phyloP scores from a whole-genome alignment of 139 green algal species.

The Pedinophyceae sp. region DNA sequence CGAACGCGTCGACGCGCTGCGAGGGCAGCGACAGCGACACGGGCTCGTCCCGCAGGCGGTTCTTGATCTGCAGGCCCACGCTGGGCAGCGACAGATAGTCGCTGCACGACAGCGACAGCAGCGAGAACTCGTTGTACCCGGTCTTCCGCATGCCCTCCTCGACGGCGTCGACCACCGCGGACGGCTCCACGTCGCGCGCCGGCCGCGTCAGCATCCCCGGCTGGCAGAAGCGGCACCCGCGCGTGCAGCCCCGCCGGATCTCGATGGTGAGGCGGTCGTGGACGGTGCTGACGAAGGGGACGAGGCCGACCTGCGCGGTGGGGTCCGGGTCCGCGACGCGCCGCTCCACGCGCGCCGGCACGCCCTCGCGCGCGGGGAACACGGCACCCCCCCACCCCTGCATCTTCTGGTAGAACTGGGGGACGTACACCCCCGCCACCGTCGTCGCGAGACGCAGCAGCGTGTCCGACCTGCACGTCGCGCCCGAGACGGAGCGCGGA shows the following conservation, averaged over 20 bases:
- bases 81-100: slow-evolving; percentile 47
- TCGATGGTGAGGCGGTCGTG: slow-evolving; percentile 56
- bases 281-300: slow-evolving; percentile 49
- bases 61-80: slow-evolving; percentile 20
- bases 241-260: slow-evolving; percentile 56
- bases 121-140: slow-evolving; percentile 49
- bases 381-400: slow-evolving; percentile 40
- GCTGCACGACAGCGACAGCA: slow-evolving; percentile 51
- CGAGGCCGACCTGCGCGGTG: slow-evolving; percentile 25
- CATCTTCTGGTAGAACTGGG: slow-evolving; percentile 47
- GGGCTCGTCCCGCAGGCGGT: slow-evolving; percentile 43
- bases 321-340: slow-evolving; percentile 45
- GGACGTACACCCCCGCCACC: slow-evolving; percentile 55
- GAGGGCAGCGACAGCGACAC: slow-evolving; percentile 44
- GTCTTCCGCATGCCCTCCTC: slow-evolving; percentile 44
- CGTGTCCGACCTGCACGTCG: slow-evolving; percentile 33
- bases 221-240: slow-evolving; percentile 65
- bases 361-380: slow-evolving; percentile 32
- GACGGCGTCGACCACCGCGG: slow-evolving; percentile 43
- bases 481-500: slow-evolving; percentile 38
- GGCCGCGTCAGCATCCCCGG: slow-evolving; percentile 57
- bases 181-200: slow-evolving; percentile 45
- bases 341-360: slow-evolving; percentile 31
- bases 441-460: slow-evolving; percentile 28
- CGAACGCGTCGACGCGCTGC: slow-evolving; percentile 57